Evolutionary conservation across 768 basidiomycete species (phyloP), one percentile per base, ranked within the genome.

Genomic region (Pisolithus marmoratus): DNA sequence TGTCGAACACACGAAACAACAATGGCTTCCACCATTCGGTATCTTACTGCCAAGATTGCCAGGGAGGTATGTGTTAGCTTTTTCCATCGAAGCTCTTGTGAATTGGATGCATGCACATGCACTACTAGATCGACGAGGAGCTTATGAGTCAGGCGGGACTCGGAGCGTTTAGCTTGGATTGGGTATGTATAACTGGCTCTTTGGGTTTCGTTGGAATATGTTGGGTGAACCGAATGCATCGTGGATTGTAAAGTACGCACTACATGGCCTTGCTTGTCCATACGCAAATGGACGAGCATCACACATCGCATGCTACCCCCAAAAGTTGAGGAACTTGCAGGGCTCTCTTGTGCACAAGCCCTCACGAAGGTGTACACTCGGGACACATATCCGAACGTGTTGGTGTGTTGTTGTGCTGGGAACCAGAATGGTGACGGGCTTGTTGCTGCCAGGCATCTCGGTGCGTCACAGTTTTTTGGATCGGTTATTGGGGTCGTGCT

Each of bases 401-500:
- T 98, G n/a, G 90, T 98, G 11, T 93, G 90, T 61, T 97, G 94
- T 64, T 96, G 96, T 17, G 94, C 96, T 7, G 96, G 96, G 38
- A 98, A 98, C 62, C 95, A 98, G 75, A 91, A 82, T 70, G 96
- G 96, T 12, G 96, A 99, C 70, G 96, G 96, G 4, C 74, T 99
- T 0, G 95, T 97, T 23, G 96, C 96, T 26, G 96, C 96, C 40
- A 78, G 95, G 41, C 96, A 99, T 71, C 79, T 99, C 8, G 83
- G 91, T 90, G 58, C 50, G 80, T 55, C 36, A 26, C 23, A 8
- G 24, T 4, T 22, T 20, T 40, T 29, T 27, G 2, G 5, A 38
- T 12, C 20, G 8, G 8, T 24, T 22, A 31, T 26, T 11, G 22
- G 29, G 5, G 34, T 34, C 34, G 5, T 14, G 34, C 12, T 34